Evolutionary conservation across 2,329 filamentous ascomycete genomes (phyloP).

Genomic region (Microdochium trichocladiopsis): DNA sequence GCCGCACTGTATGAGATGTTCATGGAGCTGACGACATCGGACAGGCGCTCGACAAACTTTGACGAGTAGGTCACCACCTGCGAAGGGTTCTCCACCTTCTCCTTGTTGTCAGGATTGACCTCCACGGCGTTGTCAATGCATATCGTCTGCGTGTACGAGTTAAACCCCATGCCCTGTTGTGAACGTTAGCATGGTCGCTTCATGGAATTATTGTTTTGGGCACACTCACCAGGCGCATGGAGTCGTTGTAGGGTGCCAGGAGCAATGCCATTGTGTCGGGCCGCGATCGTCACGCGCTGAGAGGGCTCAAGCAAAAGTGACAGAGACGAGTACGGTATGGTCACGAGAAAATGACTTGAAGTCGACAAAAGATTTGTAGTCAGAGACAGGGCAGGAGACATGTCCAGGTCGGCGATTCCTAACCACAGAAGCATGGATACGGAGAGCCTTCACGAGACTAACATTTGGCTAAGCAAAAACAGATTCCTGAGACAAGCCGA

Average conservation of each 20-base stretch:
- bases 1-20: background rate
- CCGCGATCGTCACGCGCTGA: background rate
- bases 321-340: background rate
- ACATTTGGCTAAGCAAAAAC: background rate
- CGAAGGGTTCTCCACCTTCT: background rate
- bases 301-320: background rate
- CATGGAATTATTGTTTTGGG: background rate
- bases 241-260: background rate
- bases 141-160: background rate
- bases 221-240: background rate
- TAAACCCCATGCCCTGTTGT: background rate
- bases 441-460: background rate
- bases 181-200: background rate
- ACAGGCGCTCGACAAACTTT: slow-evolving; percentile 1
- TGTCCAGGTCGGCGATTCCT: background rate
- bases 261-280: background rate
- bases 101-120: background rate
- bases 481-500: background rate
- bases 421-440: background rate
- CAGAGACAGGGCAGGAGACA: background rate
- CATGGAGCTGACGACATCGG: slow-evolving; percentile 1
- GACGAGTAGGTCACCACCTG: slow-evolving; percentile 2
- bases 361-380: background rate
- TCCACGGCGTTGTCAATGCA: background rate
- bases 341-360: background rate